phyloP scores from a whole-genome alignment of 148 eudicot genomes.

The Rhododendron henanense region DNA sequence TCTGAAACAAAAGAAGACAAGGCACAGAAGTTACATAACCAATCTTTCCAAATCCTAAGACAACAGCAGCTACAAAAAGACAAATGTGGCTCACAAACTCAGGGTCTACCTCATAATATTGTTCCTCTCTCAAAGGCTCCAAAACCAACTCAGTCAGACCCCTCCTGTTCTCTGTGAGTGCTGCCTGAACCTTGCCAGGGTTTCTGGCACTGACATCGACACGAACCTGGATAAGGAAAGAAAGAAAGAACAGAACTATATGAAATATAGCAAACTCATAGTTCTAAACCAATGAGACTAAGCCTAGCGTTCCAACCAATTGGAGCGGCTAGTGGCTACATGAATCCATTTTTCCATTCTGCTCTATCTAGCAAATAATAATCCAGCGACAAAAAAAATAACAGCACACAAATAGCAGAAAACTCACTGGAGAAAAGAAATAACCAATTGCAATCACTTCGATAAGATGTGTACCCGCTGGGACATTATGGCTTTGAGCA shows the following conservation, averaged over 20 bases:
- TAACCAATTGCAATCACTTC: slow-evolving; percentile 88
- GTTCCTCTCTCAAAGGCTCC: slow-evolving; percentile 91
- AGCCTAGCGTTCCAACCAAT: not conserved
- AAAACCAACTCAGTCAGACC: slow-evolving; percentile 75
- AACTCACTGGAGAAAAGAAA: slow-evolving; percentile 87
- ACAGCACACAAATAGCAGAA: slow-evolving; percentile 5
- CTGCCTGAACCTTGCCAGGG: slow-evolving; percentile 98
- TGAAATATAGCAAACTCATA: not conserved
- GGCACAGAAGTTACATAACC: not conserved
- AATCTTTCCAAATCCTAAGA: not conserved
- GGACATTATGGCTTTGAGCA: slow-evolving; percentile 70
- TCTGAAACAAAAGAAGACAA: slow-evolving; percentile 44
- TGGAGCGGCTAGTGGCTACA: not conserved
- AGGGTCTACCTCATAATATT: slow-evolving; percentile 72
- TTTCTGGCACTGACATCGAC: slow-evolving; percentile 95
- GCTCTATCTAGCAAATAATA: not conserved
- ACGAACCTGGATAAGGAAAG: slow-evolving; percentile 48
- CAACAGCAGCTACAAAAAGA: not conserved
- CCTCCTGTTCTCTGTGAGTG: slow-evolving; percentile 91
- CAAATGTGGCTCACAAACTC: not conserved
- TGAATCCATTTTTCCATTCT: not conserved
- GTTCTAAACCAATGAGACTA: not conserved
- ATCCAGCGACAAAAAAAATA: not conserved
- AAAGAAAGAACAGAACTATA: not conserved
- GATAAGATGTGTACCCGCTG: slow-evolving; percentile 95